Percentiles rank a stretch among this genome's conserved stretches.
phyloP scores from a whole-genome alignment of 192 early-diverging fungal species.

The Lobosporangium transversale region DNA sequence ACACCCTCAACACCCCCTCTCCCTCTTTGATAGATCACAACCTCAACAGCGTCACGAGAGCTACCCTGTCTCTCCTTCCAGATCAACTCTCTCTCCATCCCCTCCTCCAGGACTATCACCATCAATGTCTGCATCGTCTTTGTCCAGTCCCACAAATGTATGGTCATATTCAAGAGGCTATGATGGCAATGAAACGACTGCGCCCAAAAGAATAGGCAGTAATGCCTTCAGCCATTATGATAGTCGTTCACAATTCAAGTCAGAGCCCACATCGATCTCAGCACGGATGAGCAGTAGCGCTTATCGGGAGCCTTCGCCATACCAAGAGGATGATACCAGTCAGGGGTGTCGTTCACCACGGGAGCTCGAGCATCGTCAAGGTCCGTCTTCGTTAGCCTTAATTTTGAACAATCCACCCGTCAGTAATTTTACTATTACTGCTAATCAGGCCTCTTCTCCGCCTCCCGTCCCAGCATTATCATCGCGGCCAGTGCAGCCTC shows the following conservation, averaged over 20 bases:
- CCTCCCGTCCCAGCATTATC: neutral
- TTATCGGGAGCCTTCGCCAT: neutral
- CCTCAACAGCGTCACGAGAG: constrained; percentile 24
- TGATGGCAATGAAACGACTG: constrained; percentile 10
- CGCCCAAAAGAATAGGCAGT: neutral
- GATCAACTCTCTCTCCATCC: constrained; percentile 34
- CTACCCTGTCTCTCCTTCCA: constrained; percentile 24
- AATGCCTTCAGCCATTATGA: neutral
- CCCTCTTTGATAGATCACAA: constrained; percentile 1
- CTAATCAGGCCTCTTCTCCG: neutral
- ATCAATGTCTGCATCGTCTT: constrained; percentile 18
- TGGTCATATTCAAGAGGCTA: constrained; percentile 28
- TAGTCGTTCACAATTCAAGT: neutral
- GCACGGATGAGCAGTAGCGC: neutral
- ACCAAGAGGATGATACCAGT: neutral
- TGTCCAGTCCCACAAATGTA: constrained; percentile 31
- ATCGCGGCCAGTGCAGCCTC: neutral
- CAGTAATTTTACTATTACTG: neutral
- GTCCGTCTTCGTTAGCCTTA: constrained; percentile 12
- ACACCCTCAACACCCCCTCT: constrained; percentile 4
- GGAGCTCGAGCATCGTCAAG: constrained; percentile 16
- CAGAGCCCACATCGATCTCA: constrained; percentile 3
- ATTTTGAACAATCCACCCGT: constrained; percentile 6
- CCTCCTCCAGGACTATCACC: constrained; percentile 32
- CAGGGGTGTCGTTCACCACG: neutral